phyloP scores from a whole-genome alignment of 2,329 filamentous ascomycete genomes.

The Zasmidium cellare region DNA sequence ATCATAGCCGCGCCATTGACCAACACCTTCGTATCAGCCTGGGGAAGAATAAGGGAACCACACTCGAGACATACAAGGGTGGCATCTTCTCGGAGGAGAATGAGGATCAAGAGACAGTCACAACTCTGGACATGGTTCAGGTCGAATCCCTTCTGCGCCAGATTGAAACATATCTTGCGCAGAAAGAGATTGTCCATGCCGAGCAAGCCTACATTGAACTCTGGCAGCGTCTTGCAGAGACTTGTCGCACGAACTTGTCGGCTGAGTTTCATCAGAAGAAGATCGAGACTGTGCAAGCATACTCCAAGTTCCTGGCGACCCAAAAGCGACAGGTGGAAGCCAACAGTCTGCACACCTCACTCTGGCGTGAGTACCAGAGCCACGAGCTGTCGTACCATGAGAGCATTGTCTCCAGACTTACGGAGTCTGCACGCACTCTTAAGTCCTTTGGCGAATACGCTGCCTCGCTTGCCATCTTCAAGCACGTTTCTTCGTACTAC shows the following conservation, averaged over 20 bases:
- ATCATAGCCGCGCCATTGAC: constrained; percentile 20
- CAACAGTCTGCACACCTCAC: constrained; percentile 45
- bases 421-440: constrained; percentile 48
- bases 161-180: constrained; percentile 40
- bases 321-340: constrained; percentile 49
- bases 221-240: constrained; percentile 53
- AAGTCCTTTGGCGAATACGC: constrained; percentile 47
- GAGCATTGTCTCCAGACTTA: constrained; percentile 30
- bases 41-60: constrained; percentile 24
- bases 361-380: constrained; percentile 53
- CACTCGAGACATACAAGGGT: constrained; percentile 34
- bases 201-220: constrained; percentile 52
- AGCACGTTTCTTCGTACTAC: constrained; percentile 36
- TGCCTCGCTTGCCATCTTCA: constrained; percentile 46
- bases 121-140: constrained; percentile 36
- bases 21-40: constrained; percentile 25
- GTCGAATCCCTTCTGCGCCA: constrained; percentile 37
- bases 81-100: constrained; percentile 42
- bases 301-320: constrained; percentile 48
- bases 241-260: constrained; percentile 45
- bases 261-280: constrained; percentile 51
- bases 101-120: constrained; percentile 38
- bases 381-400: constrained; percentile 35
- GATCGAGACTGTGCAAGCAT: constrained; percentile 47
- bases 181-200: constrained; percentile 35